Base-by-base conservation (phyloP, 805 yeast species). In the Myxozyma neglecta region DNA sequence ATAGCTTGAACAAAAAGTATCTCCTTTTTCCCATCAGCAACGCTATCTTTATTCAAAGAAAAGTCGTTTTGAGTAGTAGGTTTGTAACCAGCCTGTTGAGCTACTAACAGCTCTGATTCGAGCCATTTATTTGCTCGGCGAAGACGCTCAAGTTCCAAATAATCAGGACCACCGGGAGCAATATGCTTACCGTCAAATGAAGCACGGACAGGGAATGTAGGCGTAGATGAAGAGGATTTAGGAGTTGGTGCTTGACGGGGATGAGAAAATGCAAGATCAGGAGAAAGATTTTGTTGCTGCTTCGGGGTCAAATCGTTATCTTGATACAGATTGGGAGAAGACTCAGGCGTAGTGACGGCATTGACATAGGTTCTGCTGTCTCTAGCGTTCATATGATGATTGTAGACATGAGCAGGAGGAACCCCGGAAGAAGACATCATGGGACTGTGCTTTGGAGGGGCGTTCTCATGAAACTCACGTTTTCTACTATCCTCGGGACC, bases 31-130 rank as follows among this genome's bases (percentile, higher is more conserved):
- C 32, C 35, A 39, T 29, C 50, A 20, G 39, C 52, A 10, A 44
- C 43, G 34, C 44, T 51, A 34, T 37, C 57, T 16, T 43, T 40
- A 14, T n/a, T 37, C 43, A 43, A 20, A 11, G 42, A 55, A 16
- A 51, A 56, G 16, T 56, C 55, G 11, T 53, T 39, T 24, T 67
- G 49, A 6, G 34, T 35, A 13, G 53, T 40, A 6, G 56, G 47
- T 39, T 52, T 55, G 47, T 66, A 65, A 2, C 70, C 68, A 11
- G 64, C 60, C 40, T 66, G 57, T 11, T 69, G 66, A 14, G 70
- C 70, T 16, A 68, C 40, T 36, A 59, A 53, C 11, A 68, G 63
- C 52, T 68, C 70, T 14, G 66, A 42, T 47, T 68, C 66, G 32
- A 61, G 64, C 70, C 70, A 68, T 44, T 59, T 56, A 53, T 61